These are phyloP conservation scores for Stachybotrys chartarum DNA, from an alignment of 2,329 filamentous ascomycete genomes.

Conservation along the genomic window DNA sequence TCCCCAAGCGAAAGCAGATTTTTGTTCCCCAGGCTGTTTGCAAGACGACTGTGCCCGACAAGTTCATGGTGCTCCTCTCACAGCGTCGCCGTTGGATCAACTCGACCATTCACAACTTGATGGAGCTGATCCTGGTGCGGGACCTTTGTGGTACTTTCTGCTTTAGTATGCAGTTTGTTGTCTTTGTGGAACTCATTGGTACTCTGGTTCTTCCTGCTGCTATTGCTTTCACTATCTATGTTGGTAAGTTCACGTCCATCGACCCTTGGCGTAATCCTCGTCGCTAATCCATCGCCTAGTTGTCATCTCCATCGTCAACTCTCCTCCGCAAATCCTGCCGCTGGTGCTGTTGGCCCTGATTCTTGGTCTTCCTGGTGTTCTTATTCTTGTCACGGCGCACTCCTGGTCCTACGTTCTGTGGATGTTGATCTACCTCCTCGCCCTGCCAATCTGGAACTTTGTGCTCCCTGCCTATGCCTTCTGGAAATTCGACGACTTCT, in stretches of 20 bases:
- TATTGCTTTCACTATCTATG: slow-evolving; percentile 94
- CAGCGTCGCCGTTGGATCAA: slow-evolving; percentile 99
- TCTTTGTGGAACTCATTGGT: slow-evolving; percentile 90
- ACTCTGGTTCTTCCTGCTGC: slow-evolving; percentile 93
- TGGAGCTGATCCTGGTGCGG: slow-evolving; percentile 91
- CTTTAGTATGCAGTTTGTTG: slow-evolving; percentile 99
- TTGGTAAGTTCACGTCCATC: slow-evolving; percentile 55
- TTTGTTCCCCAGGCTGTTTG: slow-evolving; percentile 98
- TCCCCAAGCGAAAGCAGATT: slow-evolving; percentile 97
- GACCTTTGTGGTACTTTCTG: slow-evolving; percentile 98
- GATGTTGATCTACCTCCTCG: slow-evolving; percentile 95
- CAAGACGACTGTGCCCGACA: slow-evolving; percentile 93
- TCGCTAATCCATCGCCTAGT: slow-evolving; percentile 40
- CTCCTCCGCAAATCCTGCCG: slow-evolving; percentile 77
- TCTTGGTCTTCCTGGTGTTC: slow-evolving; percentile 82
- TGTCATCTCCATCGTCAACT: slow-evolving; percentile 74
- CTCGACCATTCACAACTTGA: slow-evolving; percentile 96
- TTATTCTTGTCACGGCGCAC: slow-evolving; percentile 91
- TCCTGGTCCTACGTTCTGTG: slow-evolving; percentile 86
- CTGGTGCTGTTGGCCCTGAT: slow-evolving; percentile 84
- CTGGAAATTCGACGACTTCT: slow-evolving; percentile 99
- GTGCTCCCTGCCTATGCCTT: slow-evolving; percentile 88
- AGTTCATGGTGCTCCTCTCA: slow-evolving; percentile 86
- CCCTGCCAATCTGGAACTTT: slow-evolving; percentile 96
- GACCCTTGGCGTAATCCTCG: not conserved